Evolutionary conservation across 148 eudicot species (phyloP), one percentile per base, ranked within the genome.

Genomic region (Chenopodium album): DNA sequence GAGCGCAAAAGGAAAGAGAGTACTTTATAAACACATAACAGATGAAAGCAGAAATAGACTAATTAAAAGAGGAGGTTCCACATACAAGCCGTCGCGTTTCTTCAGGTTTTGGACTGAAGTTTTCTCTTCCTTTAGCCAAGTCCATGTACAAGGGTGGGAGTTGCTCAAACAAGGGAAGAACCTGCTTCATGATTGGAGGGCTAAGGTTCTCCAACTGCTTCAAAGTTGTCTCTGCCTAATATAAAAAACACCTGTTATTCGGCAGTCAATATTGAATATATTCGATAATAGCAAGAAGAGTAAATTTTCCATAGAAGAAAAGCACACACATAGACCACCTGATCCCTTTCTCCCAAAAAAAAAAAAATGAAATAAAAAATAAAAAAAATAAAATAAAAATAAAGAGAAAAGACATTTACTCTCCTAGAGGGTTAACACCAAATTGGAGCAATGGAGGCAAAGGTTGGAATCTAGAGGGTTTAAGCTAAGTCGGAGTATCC

Each of bases 131-230:
- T 52, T 95, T 91, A 60, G 86, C 90, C 90, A 95, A 94, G 81
- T 95, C 99, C 95, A 89, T 91, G 85, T 95, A 95, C 79, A 95
- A 81, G 59, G 99, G 95, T 80, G 99, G 92, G 80, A 95, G 94
- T 84, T 95, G 99, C 92, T 95, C 97, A 82, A 95, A 86, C 74
- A 95, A 82, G 79, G 99, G 99, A 87, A 94, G 92, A 79, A 94
- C 90, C 88, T 95, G 99, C 90, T 90, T 95, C 94, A 95, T 87
- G 59, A 95, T 88, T 60, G 97, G 85, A 75, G 99, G 99, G 89
- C 92, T 92, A 78, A 95, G 89, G 88, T 88, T 95, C 86, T 94
- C 95, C 83, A 95, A 86, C 78, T 92, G 97, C 86, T 94, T 95
- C 87, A 89, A 76, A 28, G 99, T 94, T 89, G 94, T 95, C 88